Evolutionary conservation across 139 green algal genomes (phyloP).

Genomic region (Coelastrella sp.): DNA sequence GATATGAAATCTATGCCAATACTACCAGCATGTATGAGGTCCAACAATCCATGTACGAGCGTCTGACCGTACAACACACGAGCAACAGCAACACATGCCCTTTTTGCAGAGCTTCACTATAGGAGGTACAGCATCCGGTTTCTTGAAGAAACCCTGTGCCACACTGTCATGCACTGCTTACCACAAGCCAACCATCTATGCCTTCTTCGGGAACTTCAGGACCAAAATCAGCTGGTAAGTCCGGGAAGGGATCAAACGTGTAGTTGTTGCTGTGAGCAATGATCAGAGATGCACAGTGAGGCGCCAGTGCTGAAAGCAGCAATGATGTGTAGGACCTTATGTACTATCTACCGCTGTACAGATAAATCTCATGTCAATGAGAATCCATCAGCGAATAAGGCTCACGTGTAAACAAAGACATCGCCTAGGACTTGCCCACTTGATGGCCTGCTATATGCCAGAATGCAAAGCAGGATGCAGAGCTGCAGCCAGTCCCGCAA

Average conservation of each 20-base stretch:
- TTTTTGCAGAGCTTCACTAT: too few relatives aligned
- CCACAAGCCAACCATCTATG: conserved; percentile 66
- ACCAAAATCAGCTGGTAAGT: conserved; percentile 80
- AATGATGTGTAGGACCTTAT: not conserved
- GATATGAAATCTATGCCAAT: too few relatives aligned
- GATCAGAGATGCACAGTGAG: too few relatives aligned
- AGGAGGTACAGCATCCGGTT: too few relatives aligned
- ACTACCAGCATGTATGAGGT: too few relatives aligned
- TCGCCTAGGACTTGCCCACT: conserved; percentile 22
- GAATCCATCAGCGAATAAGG: too few relatives aligned
- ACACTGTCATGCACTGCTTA: conserved; percentile 43
- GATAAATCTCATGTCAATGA: not conserved
- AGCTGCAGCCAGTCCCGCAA: not conserved
- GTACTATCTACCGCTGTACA: not conserved
- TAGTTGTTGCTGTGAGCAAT: conserved; percentile 42
- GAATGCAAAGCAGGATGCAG: not conserved
- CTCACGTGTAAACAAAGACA: conserved; percentile 27
- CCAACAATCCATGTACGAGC: too few relatives aligned
- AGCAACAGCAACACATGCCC: too few relatives aligned
- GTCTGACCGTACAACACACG: too few relatives aligned
- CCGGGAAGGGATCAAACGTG: conserved; percentile 45
- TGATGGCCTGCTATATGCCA: not conserved
- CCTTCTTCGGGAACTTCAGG: conserved; percentile 67
- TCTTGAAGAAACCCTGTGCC: too few relatives aligned
- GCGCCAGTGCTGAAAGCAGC: too few relatives aligned